Conservation (phyloP, 495 filamentous ascomycete genomes). For the Aspergillus campestris region DNA sequence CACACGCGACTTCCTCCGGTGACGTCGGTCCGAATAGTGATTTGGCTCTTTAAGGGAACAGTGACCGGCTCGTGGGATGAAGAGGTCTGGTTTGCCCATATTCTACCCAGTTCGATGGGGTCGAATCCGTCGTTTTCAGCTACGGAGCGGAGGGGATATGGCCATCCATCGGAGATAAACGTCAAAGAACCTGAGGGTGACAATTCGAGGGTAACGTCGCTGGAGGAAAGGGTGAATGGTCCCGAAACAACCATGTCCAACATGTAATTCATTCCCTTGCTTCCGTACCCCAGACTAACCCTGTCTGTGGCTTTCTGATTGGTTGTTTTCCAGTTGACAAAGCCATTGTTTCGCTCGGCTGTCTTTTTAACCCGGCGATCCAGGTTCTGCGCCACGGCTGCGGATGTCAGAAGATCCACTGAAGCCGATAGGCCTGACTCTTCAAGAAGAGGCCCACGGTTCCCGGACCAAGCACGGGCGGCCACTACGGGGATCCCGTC, state of each 20-base stretch:
- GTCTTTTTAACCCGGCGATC: conserved; percentile 25
- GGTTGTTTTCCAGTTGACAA: conserved; percentile 3
- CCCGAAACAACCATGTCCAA: conserved; percentile 27
- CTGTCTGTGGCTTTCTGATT: not conserved
- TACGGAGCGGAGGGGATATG: conserved; percentile 43
- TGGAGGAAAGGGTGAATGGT: conserved; percentile 33
- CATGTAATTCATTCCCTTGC: conserved; percentile 48
- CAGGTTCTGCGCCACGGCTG: conserved; percentile 41
- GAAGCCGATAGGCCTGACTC: conserved; percentile 15
- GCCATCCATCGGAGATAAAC: conserved; percentile 41
- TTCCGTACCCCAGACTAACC: conserved; percentile 26
- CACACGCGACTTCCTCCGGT: conserved; percentile 40
- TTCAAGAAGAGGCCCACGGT: conserved; percentile 25
- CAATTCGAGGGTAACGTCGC: conserved; percentile 27
- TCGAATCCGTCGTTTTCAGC: conserved; percentile 20
- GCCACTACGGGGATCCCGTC: conserved; percentile 42
- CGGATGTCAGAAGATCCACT: conserved; percentile 27
- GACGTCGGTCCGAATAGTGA: conserved; percentile 30
- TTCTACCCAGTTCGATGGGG: conserved; percentile 16
- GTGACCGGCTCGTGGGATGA: conserved; percentile 21
- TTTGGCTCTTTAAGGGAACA: conserved; percentile 6
- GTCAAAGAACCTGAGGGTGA: conserved; percentile 20
- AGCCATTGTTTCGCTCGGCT: not conserved
- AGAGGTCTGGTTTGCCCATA: conserved; percentile 23
- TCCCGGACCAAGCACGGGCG: conserved; percentile 37